Percentiles rank a stretch among this genome's conserved stretches.
phyloP scores from a whole-genome alignment of 116 monocot species.

The Phalaenopsis hybrid region DNA sequence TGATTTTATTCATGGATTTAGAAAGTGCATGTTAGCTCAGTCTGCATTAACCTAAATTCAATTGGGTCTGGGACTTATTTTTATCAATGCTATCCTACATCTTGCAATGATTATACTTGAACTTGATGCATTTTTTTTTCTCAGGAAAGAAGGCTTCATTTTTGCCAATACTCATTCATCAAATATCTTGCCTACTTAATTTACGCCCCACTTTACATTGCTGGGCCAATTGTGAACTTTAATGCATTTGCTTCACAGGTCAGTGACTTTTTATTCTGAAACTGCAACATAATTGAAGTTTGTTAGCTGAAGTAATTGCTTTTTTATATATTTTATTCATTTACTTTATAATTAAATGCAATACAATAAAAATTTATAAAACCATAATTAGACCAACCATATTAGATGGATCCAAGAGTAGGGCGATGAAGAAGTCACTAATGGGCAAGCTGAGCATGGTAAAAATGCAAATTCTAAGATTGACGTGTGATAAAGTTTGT shows the following conservation, averaged over 20 bases:
- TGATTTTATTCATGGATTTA: too few relatives aligned
- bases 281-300: background rate
- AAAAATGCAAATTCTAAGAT: background rate
- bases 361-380: background rate
- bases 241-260: conserved; percentile 98
- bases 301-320: background rate
- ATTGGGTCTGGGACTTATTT: background rate
- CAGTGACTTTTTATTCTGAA: conserved; percentile 5
- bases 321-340: background rate
- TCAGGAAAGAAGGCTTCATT: conserved; percentile 57
- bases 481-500: background rate
- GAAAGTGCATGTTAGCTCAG: too few relatives aligned
- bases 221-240: conserved; percentile 90
- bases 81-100: background rate
- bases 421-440: background rate
- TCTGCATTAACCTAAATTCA: too few relatives aligned
- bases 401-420: background rate
- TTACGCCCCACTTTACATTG: conserved; percentile 95
- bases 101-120: background rate
- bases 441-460: background rate
- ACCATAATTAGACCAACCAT: background rate
- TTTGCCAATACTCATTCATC: conserved; percentile 60
- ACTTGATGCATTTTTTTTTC: conserved; percentile 6
- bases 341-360: background rate
- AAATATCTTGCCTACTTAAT: conserved; percentile 81